A percentile compares a stretch with the other conserved stretches of the same genome.
These are phyloP conservation scores for Phaffia australis DNA, from an alignment of 768 basidiomycete genomes.

Conservation along the genomic window DNA sequence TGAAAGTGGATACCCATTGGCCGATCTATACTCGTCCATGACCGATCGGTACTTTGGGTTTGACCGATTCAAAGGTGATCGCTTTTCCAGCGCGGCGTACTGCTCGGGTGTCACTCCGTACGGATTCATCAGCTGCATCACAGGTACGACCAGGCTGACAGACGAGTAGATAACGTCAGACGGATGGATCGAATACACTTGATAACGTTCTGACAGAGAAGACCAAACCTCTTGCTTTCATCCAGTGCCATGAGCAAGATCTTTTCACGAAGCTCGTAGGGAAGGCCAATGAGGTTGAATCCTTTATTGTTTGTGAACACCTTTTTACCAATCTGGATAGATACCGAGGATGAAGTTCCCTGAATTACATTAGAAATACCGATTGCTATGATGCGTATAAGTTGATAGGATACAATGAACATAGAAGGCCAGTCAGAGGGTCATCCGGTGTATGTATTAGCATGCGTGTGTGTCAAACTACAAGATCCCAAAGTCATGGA, in stretches of 20 bases:
- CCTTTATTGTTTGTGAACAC: constrained; percentile 30
- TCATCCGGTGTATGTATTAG: no score
- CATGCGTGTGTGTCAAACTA: no score
- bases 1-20: constrained; percentile 32
- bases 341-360: no score
- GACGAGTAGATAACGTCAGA: neutral
- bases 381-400: neutral
- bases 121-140: constrained; percentile 26
- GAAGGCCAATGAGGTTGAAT: constrained; percentile 30
- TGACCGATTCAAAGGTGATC: constrained; percentile 28
- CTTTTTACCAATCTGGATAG: no score
- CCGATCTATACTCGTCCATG: constrained; percentile 28
- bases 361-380: no score
- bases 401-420: no score
- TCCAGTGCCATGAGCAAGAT: constrained; percentile 32
- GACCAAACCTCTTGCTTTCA: constrained; percentile 6
- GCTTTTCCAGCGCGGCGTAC: constrained; percentile 23
- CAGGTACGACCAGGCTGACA: constrained; percentile 30
- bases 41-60: constrained; percentile 30
- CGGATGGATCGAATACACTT: neutral
- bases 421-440: no score
- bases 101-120: constrained; percentile 15
- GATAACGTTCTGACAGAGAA: neutral
- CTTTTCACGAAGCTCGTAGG: constrained; percentile 30
- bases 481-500: neutral